phyloP scores from a whole-genome alignment of 2,329 filamentous ascomycete genomes.

The Dothistroma pini region DNA sequence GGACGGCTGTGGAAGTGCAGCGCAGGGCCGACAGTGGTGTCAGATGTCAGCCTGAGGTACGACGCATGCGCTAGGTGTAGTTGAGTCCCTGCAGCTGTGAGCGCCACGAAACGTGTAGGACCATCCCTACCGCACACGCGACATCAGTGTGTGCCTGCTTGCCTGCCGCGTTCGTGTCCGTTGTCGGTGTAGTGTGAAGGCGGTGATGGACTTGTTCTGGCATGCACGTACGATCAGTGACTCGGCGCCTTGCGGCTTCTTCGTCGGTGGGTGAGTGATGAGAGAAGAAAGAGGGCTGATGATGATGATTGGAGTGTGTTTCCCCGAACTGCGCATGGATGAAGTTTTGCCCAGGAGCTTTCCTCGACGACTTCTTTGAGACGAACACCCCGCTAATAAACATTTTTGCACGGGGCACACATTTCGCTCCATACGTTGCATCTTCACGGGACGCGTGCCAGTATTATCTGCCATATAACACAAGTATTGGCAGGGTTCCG shows the following conservation, averaged over 20 bases:
- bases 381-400: not conserved
- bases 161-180: not conserved
- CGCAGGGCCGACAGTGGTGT: not conserved
- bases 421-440: not conserved
- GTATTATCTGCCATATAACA: not conserved
- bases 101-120: not conserved
- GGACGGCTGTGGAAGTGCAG: not conserved
- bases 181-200: not conserved
- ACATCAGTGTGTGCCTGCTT: not conserved
- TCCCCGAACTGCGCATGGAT: not conserved
- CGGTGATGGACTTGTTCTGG: not conserved
- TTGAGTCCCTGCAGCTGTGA: constrained; percentile 2
- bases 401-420: not conserved
- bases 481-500: not conserved
- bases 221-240: not conserved
- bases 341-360: not conserved
- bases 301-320: not conserved
- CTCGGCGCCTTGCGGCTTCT: not conserved
- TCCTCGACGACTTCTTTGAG: not conserved
- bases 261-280: not conserved
- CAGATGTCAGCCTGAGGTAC: not conserved
- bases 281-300: not conserved
- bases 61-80: not conserved
- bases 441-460: not conserved
- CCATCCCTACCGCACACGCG: constrained; percentile 5